Evolutionary conservation across 2,329 filamentous ascomycete genomes (phyloP), one percentile per base, ranked within the genome.

Genomic region (Emmonsiellopsis sp.): DNA sequence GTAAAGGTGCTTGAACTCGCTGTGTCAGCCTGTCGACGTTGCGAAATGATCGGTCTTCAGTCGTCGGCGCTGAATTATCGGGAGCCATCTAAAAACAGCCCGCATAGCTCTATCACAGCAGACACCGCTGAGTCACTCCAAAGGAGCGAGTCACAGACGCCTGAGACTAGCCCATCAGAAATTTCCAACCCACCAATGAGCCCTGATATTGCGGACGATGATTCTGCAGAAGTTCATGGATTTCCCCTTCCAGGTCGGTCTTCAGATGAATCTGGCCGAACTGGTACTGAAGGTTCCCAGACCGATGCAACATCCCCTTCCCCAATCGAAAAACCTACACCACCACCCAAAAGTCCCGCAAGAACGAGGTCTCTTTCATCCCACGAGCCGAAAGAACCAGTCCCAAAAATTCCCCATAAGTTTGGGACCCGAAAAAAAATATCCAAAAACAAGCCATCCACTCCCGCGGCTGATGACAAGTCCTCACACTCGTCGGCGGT

Each of bases 31-130:
- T 59, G 51, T 58, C 60, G 35, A 53, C 53, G 57, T 16, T 59
- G 58, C 42, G 58, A 61, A 51, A 57, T 58, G 45, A 47, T 53
- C 10, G 56, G 54, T 15, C 44, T 59, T 10, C 54, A 55, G 44
- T 49, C 58, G 15, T 51, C 56, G 20, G 16, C 58, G 15, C 51
- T 54, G 46, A 55, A 52, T 42, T 54, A 57, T 47, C 50, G 51
- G 38, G 51, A 53, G 16, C 42, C 40, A 40, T 47, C 45, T 11
- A 45, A 55, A 26, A 46, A 51, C 16, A 54, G 50, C 50, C 38
- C 41, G 15, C 45, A 38, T 41, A 47, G 37, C 11, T 56, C 51
- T 26, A 5, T 41, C n/a, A 43, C 43, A 4, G 40, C 35, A 3
- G 44, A 34, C 41, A 52, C 40, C 7, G 53, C 53, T 42, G 50